Evolutionary conservation across 495 filamentous ascomycete species (phyloP), one percentile per base, ranked within the genome.

Genomic region (Tuber aestivum): DNA sequence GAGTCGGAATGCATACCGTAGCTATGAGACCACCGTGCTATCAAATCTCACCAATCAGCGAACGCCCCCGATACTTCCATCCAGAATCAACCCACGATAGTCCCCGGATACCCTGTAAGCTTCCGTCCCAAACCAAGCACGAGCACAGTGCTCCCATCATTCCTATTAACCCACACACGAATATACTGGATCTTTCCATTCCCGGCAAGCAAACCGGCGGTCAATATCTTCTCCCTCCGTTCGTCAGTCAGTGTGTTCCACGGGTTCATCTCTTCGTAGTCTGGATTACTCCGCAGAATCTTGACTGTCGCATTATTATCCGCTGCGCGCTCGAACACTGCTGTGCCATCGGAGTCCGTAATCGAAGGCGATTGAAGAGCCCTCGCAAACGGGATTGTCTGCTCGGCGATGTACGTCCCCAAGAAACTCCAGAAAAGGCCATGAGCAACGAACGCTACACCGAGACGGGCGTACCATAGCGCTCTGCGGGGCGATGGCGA

Each of bases 21-120:
- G 77, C 78, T 23, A 79, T 65, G 70, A 79, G 44, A 70, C 78
- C 78, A 3, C 78, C 78, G 72, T 79, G 78, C 78, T 79, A 61
- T n/a, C 27, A 23, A 40, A 21, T 40, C n/a, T 23, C 56, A 68
- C 68, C 21, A 40, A 50, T 79, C 44, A 79, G 40, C 42, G 21
- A 2, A 18, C 50, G 50, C 48, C 23, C 23, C 8, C 6, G 48
- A n/a, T n/a, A n/a, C 35, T 41, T 27, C 70, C 76, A 72, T 35
- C n/a, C 56, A 41, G 6, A 44, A 69, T 69, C 7, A n/a, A 61
- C 76, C 41, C 77, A 79, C 78, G 45, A 79, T 14, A 7, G 78
- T 50, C 20, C 75, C 74, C 20, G 78, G 78, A 73, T 79, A 79
- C 41, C 78, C 78, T 10, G 76, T 74, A 41, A 79, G 61, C 7